These are phyloP conservation scores for Mucor velutinosus DNA, from an alignment of 371 early-diverging fungal genomes.

Conservation along the genomic window DNA sequence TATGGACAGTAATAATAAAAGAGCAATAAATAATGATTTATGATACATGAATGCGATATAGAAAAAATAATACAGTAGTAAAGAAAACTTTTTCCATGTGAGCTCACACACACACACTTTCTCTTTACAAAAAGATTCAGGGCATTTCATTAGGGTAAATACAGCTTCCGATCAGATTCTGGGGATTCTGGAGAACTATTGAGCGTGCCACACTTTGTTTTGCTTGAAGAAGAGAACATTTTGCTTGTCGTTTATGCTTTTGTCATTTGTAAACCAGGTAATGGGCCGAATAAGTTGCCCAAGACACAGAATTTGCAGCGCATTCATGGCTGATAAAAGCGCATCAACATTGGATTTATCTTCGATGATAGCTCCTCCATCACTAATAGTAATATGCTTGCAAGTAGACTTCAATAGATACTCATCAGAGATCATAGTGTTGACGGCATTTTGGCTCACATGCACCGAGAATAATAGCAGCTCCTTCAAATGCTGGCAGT, in stretches of 20 bases:
- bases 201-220: not conserved
- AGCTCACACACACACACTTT: no score
- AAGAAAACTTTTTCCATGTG: not conserved
- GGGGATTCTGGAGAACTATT: not conserved
- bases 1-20: not conserved
- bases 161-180: not conserved
- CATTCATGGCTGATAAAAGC: not conserved
- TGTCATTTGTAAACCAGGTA: not conserved
- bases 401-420: not conserved
- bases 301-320: not conserved
- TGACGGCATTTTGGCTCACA: not conserved
- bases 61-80: not conserved
- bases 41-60: not conserved
- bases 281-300: not conserved
- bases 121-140: not conserved
- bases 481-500: not conserved
- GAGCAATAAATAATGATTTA: not conserved
- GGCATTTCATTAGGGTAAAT: not conserved
- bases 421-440: not conserved
- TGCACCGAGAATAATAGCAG: not conserved
- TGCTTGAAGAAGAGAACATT: not conserved
- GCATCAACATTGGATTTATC: not conserved
- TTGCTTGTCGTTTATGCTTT: not conserved
- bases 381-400: not conserved
- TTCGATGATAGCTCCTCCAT: not conserved